Percentiles rank a stretch among this genome's conserved stretches.
Evolutionary conservation across 2,329 filamentous ascomycete genomes (phyloP).

Genomic region (Fusarium sambucinum): DNA sequence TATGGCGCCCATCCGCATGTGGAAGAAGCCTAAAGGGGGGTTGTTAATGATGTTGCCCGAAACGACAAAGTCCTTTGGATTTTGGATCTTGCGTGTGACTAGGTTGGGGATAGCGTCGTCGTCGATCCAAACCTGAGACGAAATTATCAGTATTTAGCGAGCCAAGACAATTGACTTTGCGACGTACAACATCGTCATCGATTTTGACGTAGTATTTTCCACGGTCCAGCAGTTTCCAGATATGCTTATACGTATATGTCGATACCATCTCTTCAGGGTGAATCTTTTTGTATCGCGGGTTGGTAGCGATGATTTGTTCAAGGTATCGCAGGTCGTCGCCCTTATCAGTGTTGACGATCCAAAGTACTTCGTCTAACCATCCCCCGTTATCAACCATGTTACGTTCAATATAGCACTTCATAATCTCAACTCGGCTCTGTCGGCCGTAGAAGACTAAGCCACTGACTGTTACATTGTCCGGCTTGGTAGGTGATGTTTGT

Average conservation of each 20-base stretch:
- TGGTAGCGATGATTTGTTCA: conserved; percentile 29
- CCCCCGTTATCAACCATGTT: conserved; percentile 39
- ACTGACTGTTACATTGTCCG: conserved; percentile 32
- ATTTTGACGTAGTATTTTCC: conserved; percentile 43
- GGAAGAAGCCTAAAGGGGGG: conserved; percentile 38
- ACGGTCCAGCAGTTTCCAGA: conserved; percentile 35
- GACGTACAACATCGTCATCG: conserved; percentile 34
- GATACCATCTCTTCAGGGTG: conserved; percentile 15
- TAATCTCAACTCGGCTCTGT: conserved; percentile 16
- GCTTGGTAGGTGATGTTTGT: conserved; percentile 12
- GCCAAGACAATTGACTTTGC: neutral
- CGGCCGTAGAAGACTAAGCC: conserved; percentile 38
- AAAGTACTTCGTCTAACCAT: conserved; percentile 38
- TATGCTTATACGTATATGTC: conserved; percentile 35
- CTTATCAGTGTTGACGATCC: conserved; percentile 33
- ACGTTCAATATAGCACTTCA: conserved; percentile 40
- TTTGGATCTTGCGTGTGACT: conserved; percentile 26
- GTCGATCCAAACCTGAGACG: conserved; percentile 36
- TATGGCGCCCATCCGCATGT: conserved; percentile 36
- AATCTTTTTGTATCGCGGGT: conserved; percentile 34
- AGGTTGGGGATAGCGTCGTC: conserved; percentile 34
- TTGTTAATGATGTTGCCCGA: conserved; percentile 41
- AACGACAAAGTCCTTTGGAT: conserved; percentile 33
- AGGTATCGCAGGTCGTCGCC: conserved; percentile 27
- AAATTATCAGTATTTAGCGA: conserved; percentile 8